Evolutionary conservation across 306 rosid genomes (phyloP).

Genomic region (Hylodesmum podocarpum): DNA sequence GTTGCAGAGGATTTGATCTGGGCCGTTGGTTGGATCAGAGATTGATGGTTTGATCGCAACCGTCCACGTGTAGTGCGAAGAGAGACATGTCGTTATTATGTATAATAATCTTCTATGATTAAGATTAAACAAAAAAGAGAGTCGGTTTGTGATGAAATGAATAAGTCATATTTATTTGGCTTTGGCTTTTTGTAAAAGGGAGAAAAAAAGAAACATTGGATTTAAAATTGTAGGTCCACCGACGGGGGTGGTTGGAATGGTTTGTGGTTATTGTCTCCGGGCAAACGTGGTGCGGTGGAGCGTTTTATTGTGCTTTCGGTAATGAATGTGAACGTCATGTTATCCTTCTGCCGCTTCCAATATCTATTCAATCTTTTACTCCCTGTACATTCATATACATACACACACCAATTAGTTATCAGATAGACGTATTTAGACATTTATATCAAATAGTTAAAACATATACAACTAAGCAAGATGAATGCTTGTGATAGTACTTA

Average conservation of each 20-base stretch:
- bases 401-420: no score
- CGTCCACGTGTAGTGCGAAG: slow-evolving; percentile 18
- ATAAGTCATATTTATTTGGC: slow-evolving; percentile 20
- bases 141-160: slow-evolving; percentile 27
- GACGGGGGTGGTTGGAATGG: slow-evolving; percentile 1
- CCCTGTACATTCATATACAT: no score
- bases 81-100: neutral
- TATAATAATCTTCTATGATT: neutral
- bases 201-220: neutral
- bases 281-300: neutral
- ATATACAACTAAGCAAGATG: no score
- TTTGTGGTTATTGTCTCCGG: neutral
- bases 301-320: slow-evolving; percentile 27
- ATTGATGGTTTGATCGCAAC: neutral
- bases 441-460: no score
- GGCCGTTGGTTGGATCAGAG: neutral
- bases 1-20: slow-evolving; percentile 57
- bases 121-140: neutral
- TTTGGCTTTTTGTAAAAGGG: neutral
- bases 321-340: slow-evolving; percentile 1
- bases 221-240: neutral
- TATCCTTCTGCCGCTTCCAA: neutral
- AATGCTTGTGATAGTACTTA: no score
- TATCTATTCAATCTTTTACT: neutral
- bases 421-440: no score